Evolutionary conservation across 129 eudicot genomes (phyloP).

Genomic region (Pulicaria dysenterica): DNA sequence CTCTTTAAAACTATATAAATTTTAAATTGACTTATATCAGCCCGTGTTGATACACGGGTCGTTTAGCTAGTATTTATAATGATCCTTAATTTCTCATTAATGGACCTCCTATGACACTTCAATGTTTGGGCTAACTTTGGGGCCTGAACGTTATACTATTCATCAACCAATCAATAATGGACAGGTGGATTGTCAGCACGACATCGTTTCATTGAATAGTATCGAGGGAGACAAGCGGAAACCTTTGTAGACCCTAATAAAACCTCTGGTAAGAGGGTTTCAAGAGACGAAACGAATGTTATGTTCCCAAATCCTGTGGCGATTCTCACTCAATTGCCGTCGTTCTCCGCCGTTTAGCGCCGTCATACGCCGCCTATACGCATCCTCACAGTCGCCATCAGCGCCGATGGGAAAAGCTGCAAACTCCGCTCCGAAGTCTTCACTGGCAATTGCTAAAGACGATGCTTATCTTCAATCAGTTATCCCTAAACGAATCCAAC

Average conservation of each 20-base stretch:
- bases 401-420: constrained; percentile 42
- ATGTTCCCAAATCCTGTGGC: constrained; percentile 29
- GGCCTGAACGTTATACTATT: no score
- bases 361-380: constrained; percentile 8
- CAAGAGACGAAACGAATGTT: constrained; percentile 27
- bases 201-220: background rate
- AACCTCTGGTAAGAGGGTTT: constrained; percentile 3
- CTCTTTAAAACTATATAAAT: no score
- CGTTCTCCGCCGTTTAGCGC: constrained; percentile 26
- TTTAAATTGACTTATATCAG: no score
- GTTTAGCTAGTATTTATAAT: no score
- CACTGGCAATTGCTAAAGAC: constrained; percentile 46
- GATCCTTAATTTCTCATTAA: no score
- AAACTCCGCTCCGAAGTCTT: constrained; percentile 32
- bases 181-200: background rate
- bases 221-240: background rate
- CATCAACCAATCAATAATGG: no score
- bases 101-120: no score
- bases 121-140: no score
- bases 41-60: no score
- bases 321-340: constrained; percentile 27
- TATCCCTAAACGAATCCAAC: constrained; percentile 62
- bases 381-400: background rate
- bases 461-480: constrained; percentile 60
- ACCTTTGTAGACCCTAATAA: background rate